These are phyloP conservation scores for Boletellus sp. DNA, from an alignment of 1,284 basidiomycete genomes.

Conservation along the genomic window DNA sequence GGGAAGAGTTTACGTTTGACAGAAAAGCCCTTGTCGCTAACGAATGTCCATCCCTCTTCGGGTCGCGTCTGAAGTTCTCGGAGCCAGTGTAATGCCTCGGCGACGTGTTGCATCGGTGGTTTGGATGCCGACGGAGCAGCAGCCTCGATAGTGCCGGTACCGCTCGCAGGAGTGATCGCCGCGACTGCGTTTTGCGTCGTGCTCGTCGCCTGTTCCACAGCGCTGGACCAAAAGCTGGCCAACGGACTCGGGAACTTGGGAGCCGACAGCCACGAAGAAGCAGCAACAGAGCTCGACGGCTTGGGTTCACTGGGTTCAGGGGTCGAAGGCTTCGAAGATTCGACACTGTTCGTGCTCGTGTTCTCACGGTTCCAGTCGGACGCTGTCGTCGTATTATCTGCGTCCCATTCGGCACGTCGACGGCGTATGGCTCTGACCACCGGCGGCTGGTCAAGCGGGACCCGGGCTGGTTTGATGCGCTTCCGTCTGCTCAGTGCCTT, in stretches of 20 bases:
- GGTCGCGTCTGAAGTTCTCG: slow-evolving; percentile 70
- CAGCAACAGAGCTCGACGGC: not conserved
- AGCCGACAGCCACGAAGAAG: slow-evolving; percentile 44
- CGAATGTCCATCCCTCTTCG: slow-evolving; percentile 72
- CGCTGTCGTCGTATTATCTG: slow-evolving; percentile 30
- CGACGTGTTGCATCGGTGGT: slow-evolving; percentile 70
- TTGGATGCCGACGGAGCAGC: slow-evolving; percentile 50
- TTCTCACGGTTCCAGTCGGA: slow-evolving; percentile 14
- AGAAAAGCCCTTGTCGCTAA: slow-evolving; percentile 78
- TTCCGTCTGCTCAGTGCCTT: slow-evolving; percentile 82
- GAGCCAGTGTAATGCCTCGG: slow-evolving; percentile 78
- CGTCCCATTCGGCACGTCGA: slow-evolving; percentile 65
- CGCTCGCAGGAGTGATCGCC: slow-evolving; percentile 57
- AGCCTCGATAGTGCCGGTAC: slow-evolving; percentile 34
- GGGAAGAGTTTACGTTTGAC: slow-evolving; percentile 76
- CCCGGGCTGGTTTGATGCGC: slow-evolving; percentile 80
- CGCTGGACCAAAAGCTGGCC: slow-evolving; percentile 67
- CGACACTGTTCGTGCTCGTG: slow-evolving; percentile 25
- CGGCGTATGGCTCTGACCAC: slow-evolving; percentile 70
- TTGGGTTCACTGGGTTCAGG: slow-evolving; percentile 22
- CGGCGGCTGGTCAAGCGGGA: slow-evolving; percentile 90
- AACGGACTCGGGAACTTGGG: slow-evolving; percentile 70
- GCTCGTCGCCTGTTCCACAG: slow-evolving; percentile 67
- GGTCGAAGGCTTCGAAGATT: slow-evolving; percentile 22
- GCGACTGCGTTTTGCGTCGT: slow-evolving; percentile 73